Conservation (phyloP, 2,329 filamentous ascomycete genomes). For the Penicillium hesseltinei region DNA sequence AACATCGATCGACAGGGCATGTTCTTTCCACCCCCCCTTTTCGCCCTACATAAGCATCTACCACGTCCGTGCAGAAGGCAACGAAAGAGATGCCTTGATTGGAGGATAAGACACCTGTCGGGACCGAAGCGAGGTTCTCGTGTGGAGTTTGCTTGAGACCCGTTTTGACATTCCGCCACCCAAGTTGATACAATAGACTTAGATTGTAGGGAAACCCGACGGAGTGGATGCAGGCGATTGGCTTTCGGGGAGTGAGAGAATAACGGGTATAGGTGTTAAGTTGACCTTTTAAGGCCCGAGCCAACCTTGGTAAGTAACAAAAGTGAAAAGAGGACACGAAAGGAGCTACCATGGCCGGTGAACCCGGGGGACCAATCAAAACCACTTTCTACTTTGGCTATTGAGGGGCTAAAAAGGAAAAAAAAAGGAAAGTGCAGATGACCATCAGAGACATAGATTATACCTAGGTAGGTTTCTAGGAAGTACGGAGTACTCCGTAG, state of each 20-base stretch:
- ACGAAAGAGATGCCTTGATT: background rate
- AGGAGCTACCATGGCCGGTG: background rate
- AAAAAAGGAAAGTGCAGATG: slow-evolving; percentile 1
- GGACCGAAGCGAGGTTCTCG: background rate
- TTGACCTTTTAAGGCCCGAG: background rate
- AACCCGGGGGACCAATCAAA: slow-evolving; percentile 4
- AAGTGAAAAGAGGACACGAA: background rate
- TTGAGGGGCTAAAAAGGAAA: slow-evolving; percentile 1
- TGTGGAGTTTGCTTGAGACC: background rate
- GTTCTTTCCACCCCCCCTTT: background rate
- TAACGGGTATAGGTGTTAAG: background rate
- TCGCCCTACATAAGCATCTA: slow-evolving; percentile 5
- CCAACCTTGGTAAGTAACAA: background rate
- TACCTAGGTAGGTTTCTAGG: background rate
- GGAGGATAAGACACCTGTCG: background rate
- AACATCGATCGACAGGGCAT: slow-evolving; percentile 17
- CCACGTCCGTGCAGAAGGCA: slow-evolving; percentile 11
- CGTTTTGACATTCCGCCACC: background rate
- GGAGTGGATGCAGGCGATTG: slow-evolving; percentile 10
- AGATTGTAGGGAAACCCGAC: slow-evolving; percentile 4
- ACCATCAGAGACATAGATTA: background rate
- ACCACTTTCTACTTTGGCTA: background rate
- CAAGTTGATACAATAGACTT: background rate
- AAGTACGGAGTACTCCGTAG: background rate
- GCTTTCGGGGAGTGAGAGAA: slow-evolving; percentile 5